Conservation (phyloP, 805 yeast genomes). For the Zygoascus biomembranicola region DNA sequence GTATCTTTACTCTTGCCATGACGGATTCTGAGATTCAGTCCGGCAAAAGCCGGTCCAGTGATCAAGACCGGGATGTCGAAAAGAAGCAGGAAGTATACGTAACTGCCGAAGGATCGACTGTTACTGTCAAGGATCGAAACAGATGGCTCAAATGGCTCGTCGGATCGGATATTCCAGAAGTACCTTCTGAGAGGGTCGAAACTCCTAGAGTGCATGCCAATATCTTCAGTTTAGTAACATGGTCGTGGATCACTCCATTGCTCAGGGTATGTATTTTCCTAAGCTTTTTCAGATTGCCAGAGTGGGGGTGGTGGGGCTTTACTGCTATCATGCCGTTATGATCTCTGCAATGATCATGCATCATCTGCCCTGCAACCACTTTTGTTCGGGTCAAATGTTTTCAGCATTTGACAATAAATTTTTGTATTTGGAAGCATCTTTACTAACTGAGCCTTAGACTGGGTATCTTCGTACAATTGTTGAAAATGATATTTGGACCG, state of each 20-base stretch:
- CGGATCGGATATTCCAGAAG: constrained; percentile 2
- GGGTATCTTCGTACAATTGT: constrained; percentile 9
- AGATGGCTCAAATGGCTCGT: background rate
- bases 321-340: too few species aligned
- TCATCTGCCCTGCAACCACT: too few species aligned
- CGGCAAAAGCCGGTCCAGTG: background rate
- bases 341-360: too few species aligned
- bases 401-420: background rate
- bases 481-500: constrained; percentile 8
- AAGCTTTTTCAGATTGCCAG: too few species aligned
- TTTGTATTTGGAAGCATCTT: background rate
- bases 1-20: background rate
- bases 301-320: too few species aligned
- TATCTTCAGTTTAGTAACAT: constrained; percentile 3
- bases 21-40: background rate
- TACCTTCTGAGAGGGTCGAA: constrained; percentile 2
- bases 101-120: background rate
- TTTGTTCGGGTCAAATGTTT: too few species aligned
- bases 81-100: background rate
- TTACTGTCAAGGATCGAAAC: background rate
- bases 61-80: background rate
- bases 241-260: constrained; percentile 10
- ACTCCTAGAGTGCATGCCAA: constrained; percentile 5
- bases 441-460: background rate
- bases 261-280: constrained; percentile 1